A percentile compares a stretch with the other conserved stretches of the same genome.
Conservation (phyloP, 805 yeast species). For the Starmerella ratchasimensis region DNA sequence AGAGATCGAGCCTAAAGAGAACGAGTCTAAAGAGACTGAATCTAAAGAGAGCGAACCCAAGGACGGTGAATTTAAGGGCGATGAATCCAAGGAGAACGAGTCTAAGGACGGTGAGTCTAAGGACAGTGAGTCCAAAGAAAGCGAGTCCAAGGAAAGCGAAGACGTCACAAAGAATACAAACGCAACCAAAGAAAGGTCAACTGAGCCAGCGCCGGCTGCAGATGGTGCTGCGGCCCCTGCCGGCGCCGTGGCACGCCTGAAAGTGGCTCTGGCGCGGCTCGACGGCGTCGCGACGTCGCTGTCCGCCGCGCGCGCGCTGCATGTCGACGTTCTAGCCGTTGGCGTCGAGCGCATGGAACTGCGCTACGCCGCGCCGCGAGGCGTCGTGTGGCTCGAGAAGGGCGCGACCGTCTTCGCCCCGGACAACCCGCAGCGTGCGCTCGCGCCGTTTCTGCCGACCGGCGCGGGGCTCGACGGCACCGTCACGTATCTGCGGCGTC, state of each 20-base stretch:
- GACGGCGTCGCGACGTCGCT: slow-evolving; percentile 19
- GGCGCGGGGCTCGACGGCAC: slow-evolving; percentile 13
- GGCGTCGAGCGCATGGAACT: slow-evolving; percentile 16
- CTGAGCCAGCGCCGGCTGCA: no score
- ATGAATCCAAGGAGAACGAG: no score
- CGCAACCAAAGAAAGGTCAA: no score
- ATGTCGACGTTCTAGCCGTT: slow-evolving; percentile 15
- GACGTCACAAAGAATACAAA: no score
- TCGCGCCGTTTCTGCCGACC: slow-evolving; percentile 21
- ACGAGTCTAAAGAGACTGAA: neutral
- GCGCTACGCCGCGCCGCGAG: slow-evolving; percentile 14
- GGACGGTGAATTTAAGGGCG: no score
- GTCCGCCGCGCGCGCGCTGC: slow-evolving; percentile 13
- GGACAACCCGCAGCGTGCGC: slow-evolving; percentile 18
- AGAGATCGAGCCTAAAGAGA: no score
- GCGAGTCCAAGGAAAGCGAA: no score
- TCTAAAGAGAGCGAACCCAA: no score
- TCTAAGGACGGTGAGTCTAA: no score
- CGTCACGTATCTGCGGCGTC: slow-evolving; percentile 12
- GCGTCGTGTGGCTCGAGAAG: slow-evolving; percentile 12
- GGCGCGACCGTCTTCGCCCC: slow-evolving; percentile 13
- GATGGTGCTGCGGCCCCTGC: no score
- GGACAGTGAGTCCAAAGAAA: no score
- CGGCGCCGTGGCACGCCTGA: no score
- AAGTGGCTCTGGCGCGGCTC: slow-evolving; percentile 6